Percentiles rank a stretch among this genome's conserved stretches.
Conservation (phyloP, 2,329 filamentous ascomycete genomes). For the Parasarocladium wereldwijsianum region DNA sequence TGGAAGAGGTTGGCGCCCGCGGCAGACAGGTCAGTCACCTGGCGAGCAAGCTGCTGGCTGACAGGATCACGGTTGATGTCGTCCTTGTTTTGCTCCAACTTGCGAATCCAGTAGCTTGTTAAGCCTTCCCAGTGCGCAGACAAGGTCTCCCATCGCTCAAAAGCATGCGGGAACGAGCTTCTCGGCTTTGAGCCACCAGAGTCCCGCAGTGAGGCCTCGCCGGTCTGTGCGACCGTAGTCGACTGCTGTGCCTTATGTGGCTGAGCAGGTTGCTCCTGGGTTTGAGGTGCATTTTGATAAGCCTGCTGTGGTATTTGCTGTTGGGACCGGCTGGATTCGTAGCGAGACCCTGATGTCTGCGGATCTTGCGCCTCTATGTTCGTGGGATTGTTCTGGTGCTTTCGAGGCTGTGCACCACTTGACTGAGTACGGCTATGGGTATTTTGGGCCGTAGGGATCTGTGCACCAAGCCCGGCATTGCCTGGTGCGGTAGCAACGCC, state of each 20-base stretch:
- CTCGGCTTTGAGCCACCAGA: constrained; percentile 25
- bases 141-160: constrained; percentile 92
- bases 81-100: constrained; percentile 78
- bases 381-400: too few species aligned
- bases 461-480: constrained; percentile 14
- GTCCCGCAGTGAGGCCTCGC: constrained; percentile 6
- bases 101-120: constrained; percentile 92
- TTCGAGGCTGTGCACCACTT: too few species aligned
- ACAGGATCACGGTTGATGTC: constrained; percentile 73
- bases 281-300: too few species aligned
- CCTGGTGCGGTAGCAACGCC: constrained; percentile 25
- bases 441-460: constrained; percentile 17
- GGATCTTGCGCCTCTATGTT: too few species aligned
- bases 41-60: constrained; percentile 75
- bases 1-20: constrained; percentile 96
- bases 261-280: constrained; percentile 11
- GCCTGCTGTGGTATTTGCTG: too few species aligned
- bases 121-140: constrained; percentile 97
- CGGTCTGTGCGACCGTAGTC: constrained; percentile 4
- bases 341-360: too few species aligned
- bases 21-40: constrained; percentile 93
- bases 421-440: too few species aligned
- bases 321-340: too few species aligned
- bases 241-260: constrained; percentile 6
- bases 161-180: constrained; percentile 85